phyloP scores from a whole-genome alignment of 441 rosid genomes.

The Rhodomyrtus psidioides region DNA sequence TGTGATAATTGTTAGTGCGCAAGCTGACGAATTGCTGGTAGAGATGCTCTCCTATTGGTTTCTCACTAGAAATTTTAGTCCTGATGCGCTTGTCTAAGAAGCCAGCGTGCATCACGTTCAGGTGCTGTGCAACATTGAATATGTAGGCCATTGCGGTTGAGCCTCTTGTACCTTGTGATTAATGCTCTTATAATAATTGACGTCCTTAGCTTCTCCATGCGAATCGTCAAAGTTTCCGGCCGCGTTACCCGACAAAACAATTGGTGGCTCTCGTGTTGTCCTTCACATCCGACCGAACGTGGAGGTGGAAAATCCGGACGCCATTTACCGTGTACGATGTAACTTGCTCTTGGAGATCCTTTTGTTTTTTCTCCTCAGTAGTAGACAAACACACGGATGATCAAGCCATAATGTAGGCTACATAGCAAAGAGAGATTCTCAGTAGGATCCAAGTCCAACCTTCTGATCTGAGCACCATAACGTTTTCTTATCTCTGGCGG shows the following conservation, averaged over 20 bases:
- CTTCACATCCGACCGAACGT: not conserved
- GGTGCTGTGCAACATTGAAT: no score
- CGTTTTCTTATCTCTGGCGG: not conserved
- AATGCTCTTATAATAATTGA: not conserved
- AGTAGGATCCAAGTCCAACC: not conserved
- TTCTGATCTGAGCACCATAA: not conserved
- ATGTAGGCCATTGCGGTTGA: not conserved
- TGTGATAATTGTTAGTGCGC: not conserved
- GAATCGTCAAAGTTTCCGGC: not conserved
- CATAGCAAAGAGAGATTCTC: not conserved
- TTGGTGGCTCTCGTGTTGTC: not conserved
- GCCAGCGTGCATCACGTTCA: not conserved
- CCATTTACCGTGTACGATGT: not conserved
- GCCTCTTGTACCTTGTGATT: not conserved
- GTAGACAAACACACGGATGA: not conserved
- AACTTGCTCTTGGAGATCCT: not conserved
- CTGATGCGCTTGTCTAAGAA: not conserved
- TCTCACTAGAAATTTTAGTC: not conserved
- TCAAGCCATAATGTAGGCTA: not conserved
- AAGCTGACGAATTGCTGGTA: not conserved
- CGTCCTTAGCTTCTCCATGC: not conserved
- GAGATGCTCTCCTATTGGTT: not conserved
- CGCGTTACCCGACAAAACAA: not conserved
- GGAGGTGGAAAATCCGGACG: not conserved
- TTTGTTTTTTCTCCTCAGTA: not conserved